Evolutionary conservation across 768 basidiomycete species (phyloP).

Genomic region (Termitomyces sp.): DNA sequence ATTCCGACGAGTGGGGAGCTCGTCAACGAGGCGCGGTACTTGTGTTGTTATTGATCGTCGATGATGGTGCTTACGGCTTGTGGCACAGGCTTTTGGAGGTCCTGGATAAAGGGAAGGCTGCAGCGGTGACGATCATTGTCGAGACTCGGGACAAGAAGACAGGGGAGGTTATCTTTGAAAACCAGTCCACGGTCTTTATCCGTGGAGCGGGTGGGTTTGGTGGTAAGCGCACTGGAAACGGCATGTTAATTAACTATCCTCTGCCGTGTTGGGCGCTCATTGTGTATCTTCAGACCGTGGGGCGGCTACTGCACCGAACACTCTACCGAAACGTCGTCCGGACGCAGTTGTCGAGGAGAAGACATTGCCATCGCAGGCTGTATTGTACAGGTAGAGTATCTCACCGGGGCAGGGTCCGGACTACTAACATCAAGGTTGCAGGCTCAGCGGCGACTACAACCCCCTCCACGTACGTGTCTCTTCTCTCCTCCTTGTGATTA

Average conservation of each 20-base stretch:
- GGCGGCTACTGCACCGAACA: conserved; percentile 76
- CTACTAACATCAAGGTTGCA: conserved; percentile 18
- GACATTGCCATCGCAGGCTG: conserved; percentile 78
- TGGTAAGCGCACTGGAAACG: conserved; percentile 78
- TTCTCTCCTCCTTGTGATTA: not conserved
- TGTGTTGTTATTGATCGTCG: conserved; percentile 2
- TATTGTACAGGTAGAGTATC: conserved; percentile 71
- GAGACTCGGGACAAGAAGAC: conserved; percentile 76
- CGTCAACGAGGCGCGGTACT: conserved; percentile 64
- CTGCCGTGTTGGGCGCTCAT: not conserved
- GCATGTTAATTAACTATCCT: conserved; percentile 28
- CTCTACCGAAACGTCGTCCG: conserved; percentile 74
- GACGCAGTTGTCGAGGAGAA: conserved; percentile 88
- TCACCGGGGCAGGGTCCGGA: not conserved
- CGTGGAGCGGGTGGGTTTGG: conserved; percentile 96
- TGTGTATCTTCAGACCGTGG: conserved; percentile 72
- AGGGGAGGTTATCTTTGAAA: conserved; percentile 84
- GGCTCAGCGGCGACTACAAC: conserved; percentile 87
- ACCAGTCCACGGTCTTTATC: conserved; percentile 86
- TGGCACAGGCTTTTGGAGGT: conserved; percentile 63
- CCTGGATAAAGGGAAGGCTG: conserved; percentile 90
- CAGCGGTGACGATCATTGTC: conserved; percentile 74
- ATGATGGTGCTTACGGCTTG: not conserved
- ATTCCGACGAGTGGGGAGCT: conserved; percentile 84
- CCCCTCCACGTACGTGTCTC: conserved; percentile 69